Conservation (phyloP, 176 grass and related monocot genomes). For the Zea luxurians region DNA sequence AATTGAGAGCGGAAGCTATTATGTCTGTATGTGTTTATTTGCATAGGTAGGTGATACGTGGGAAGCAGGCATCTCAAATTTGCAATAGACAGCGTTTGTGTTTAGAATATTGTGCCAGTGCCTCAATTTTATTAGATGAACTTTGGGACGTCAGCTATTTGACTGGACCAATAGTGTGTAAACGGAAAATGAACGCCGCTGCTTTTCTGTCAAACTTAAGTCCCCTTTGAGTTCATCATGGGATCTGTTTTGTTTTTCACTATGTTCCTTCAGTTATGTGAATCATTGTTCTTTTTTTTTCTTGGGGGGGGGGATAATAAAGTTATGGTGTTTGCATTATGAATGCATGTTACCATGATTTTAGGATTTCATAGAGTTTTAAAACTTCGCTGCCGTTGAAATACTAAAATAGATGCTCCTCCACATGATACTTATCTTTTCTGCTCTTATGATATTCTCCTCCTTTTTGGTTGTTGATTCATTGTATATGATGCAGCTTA, state of each 20-base stretch:
- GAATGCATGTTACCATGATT: background rate
- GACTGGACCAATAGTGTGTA: background rate
- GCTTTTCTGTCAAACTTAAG: conserved; percentile 12
- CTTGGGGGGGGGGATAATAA: background rate
- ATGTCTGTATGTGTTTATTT: background rate
- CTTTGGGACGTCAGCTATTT: background rate
- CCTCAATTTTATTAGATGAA: conserved; percentile 2
- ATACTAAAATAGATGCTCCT: background rate
- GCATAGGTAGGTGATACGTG: background rate
- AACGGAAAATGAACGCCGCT: background rate
- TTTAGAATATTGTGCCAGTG: background rate
- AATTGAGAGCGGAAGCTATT: background rate
- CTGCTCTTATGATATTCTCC: background rate
- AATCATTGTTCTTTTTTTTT: background rate
- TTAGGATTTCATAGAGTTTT: background rate
- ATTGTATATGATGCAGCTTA: background rate
- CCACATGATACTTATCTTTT: background rate
- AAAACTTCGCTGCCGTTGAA: background rate
- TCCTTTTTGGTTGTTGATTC: background rate
- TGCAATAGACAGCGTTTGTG: background rate
- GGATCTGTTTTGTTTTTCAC: background rate
- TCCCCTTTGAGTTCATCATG: background rate
- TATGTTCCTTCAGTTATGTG: background rate
- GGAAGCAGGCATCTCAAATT: background rate
- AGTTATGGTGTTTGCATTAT: background rate